A percentile compares a stretch with the other conserved stretches of the same genome.
Evolutionary conservation across 306 rosid genomes (phyloP).

Genomic region (Fragaria vesca): DNA sequence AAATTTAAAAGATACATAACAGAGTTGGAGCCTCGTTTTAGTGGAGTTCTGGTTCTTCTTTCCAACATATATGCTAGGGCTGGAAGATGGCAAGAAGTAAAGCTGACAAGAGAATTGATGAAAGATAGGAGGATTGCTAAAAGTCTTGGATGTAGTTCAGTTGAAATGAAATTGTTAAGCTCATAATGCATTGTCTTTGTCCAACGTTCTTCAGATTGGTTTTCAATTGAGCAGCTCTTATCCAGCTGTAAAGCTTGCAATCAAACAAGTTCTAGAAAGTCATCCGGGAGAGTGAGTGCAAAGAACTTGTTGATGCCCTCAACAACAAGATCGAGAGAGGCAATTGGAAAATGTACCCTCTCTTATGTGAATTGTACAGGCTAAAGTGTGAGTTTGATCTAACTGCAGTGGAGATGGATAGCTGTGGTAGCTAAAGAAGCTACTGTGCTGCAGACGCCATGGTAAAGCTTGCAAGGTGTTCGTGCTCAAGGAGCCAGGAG

Average conservation of each 20-base stretch:
- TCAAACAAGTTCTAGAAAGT: not conserved
- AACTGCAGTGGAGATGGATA: not conserved
- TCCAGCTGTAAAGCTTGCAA: not conserved
- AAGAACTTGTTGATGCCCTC: not conserved
- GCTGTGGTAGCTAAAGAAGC: not conserved
- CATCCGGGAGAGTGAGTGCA: not conserved
- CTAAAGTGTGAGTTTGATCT: not conserved
- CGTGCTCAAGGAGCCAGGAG: not conserved
- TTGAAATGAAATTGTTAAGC: constrained; percentile 46
- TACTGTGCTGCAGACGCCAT: not conserved
- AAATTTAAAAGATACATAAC: constrained; percentile 37
- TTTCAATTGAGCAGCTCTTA: not conserved
- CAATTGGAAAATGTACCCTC: too few species aligned
- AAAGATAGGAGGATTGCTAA: constrained; percentile 46
- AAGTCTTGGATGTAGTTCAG: constrained; percentile 62
- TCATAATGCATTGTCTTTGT: not conserved
- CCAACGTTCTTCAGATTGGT: not conserved
- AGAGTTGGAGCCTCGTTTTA: constrained; percentile 45
- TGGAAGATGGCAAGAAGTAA: constrained; percentile 66
- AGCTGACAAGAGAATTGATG: constrained; percentile 52
- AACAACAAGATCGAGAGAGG: too few species aligned
- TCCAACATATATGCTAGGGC: constrained; percentile 76
- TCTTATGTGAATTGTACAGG: not conserved
- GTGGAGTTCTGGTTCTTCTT: constrained; percentile 68
- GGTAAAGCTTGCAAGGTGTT: not conserved